These are phyloP conservation scores for Arthrinium puccinioides DNA, from an alignment of 2,329 filamentous ascomycete species.

Conservation along the genomic window DNA sequence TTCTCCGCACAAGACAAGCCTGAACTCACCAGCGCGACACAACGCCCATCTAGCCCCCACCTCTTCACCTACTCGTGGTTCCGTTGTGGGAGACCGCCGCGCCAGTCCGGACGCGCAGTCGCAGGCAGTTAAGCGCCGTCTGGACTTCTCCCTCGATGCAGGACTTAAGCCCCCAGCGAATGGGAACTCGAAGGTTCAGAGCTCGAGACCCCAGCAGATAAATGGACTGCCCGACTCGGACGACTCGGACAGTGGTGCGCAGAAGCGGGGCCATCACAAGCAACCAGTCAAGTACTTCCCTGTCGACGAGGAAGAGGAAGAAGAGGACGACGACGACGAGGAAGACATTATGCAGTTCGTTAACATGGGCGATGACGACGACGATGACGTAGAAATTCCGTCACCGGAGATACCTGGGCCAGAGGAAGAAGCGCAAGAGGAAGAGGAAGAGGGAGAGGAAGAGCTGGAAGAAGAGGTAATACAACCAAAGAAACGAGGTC, in stretches of 20 bases:
- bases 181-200: conserved; percentile 17
- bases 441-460: conserved; percentile 11
- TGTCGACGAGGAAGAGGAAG: conserved; percentile 16
- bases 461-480: conserved; percentile 12
- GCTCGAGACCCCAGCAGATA: conserved; percentile 10
- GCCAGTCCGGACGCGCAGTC: conserved; percentile 23
- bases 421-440: conserved; percentile 14
- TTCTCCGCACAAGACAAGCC: conserved; percentile 58
- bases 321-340: conserved; percentile 3
- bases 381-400: not conserved
- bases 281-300: too few species aligned
- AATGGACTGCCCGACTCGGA: conserved; percentile 15
- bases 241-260: conserved; percentile 20
- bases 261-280: conserved; percentile 15
- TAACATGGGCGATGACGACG: conserved; percentile 8
- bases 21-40: conserved; percentile 53
- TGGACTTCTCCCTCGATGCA: conserved; percentile 39
- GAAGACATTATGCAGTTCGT: conserved; percentile 8
- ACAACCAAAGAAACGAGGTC: conserved; percentile 18
- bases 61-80: conserved; percentile 41
- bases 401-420: conserved; percentile 11
- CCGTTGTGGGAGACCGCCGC: conserved; percentile 13
- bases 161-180: conserved; percentile 13
- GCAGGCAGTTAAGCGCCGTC: conserved; percentile 44
- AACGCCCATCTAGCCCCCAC: conserved; percentile 50